Percentiles rank a stretch among this genome's conserved stretches.
These are phyloP conservation scores for Lodderomyces oxycetoniae DNA, from an alignment of 1,139 yeast genomes.

Conservation along the genomic window DNA sequence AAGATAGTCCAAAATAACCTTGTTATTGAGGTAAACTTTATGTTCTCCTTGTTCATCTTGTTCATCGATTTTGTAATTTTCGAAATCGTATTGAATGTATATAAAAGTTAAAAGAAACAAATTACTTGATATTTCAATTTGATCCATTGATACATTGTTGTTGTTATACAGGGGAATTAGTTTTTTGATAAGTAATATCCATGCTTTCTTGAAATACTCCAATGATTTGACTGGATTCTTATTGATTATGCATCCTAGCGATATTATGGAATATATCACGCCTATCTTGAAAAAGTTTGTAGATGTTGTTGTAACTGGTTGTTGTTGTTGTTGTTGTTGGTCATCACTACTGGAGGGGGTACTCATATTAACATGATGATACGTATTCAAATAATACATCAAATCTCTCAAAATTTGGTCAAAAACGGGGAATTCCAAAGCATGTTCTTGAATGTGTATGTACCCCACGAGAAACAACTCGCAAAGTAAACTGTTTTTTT, in stretches of 20 bases:
- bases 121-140: slow-evolving; percentile 35
- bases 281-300: slow-evolving; percentile 21
- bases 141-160: slow-evolving; percentile 33
- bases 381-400: slow-evolving; percentile 24
- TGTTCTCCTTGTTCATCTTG: slow-evolving; percentile 7
- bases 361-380: background rate
- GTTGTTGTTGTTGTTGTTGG: slow-evolving; percentile 1
- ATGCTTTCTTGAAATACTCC: slow-evolving; percentile 34
- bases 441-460: slow-evolving; percentile 18
- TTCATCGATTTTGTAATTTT: slow-evolving; percentile 8
- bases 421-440: slow-evolving; percentile 21
- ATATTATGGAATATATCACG: slow-evolving; percentile 23
- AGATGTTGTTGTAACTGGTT: slow-evolving; percentile 2
- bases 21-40: slow-evolving; percentile 23
- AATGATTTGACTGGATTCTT: slow-evolving; percentile 23
- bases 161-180: slow-evolving; percentile 41
- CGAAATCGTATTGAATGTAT: slow-evolving; percentile 27
- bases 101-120: slow-evolving; percentile 30
- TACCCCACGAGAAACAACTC: slow-evolving; percentile 35
- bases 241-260: slow-evolving; percentile 23
- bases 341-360: background rate
- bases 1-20: slow-evolving; percentile 41
- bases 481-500: too few species aligned
- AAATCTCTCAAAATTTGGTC: slow-evolving; percentile 22
- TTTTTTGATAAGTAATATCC: slow-evolving; percentile 42